Base-by-base conservation (phyloP, 2,329 filamentous ascomycete species). In the Aspergillus sp. region DNA sequence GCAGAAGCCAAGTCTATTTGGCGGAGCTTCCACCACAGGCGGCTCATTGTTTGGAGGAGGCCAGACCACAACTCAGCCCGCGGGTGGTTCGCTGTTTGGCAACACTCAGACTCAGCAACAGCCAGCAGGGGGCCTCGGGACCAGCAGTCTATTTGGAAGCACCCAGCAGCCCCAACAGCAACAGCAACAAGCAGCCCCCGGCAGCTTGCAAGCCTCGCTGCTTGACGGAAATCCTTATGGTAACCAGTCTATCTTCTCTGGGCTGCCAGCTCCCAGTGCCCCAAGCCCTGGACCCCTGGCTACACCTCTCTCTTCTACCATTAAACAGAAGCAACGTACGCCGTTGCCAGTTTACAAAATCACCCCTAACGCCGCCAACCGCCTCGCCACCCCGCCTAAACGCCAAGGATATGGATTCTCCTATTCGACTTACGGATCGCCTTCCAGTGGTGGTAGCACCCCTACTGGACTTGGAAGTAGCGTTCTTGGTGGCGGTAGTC, bases 401-500 rank as follows among this genome's bases (percentile, higher is more conserved):
- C 81, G 86, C 44, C 71, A 70, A 44, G 89, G 88, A 5, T 96
- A 88, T 61, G 91, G 91, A 3, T 95, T 96, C 64, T 90, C 86
- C 2, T 96, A 96, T 68, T 95, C 90, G 51, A 90, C 85, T 2
- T 95, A 95, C 57, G 89, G 88, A 36, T 90, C 86, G 1, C 90
- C 91, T 5, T 82, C 85, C 5, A 77, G 84, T 60, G 77, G 74
- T 32, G 74, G 79, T 35, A 88, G 84, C 64, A 86, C 86, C 6
- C 86, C 88, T 5, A 82, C 80, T 32, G 76, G 75, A 12, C 70
- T 86, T 40, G 79, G 81, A 26, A 81, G 81, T 59, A 90, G 83
- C 59, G 66, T 90, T 31, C 66, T 85, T 30, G 66, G 66, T 34
- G 55, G 60, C 36, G 54, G 60, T 19, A 61, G 57, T 35, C 44